Evolutionary conservation across 163 green algal genomes (phyloP), one percentile per base, ranked within the genome.

Genomic region (Scenedesmus sp.): DNA sequence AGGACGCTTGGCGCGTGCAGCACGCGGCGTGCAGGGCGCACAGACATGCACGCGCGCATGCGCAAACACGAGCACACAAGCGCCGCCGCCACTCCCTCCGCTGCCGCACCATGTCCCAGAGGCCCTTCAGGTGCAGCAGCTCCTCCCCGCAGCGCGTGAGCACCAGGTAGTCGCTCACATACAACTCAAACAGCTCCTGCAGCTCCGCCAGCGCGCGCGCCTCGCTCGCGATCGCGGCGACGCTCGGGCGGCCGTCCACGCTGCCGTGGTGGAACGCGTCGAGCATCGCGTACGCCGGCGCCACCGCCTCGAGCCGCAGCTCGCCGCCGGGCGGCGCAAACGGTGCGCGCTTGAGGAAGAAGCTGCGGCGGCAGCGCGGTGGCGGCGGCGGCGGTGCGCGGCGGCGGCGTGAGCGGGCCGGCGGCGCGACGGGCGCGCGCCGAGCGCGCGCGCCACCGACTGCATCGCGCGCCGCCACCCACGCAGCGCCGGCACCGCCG

Each of bases 61-160:
- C 33, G 42, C 5, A 29, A 2, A 4, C 11, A 24, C 6, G n/a
- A 1, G n/a, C 14, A 20, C 58, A n/a, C 31, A 66, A 50, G 58
- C 58, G n/a, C 4, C 58, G 24, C 31, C 20, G 56, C 26, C 28
- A 47, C 53, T 26, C n/a, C 33, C 24, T 26, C 15, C 0, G 54
- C 54, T 42, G 28, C 2, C 63, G 70, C 14, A 87, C 84, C 84
- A 90, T 91, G 82, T 97, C 94, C 94, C 94, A 98, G 22, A 97
- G 76, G 10, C 70, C 73, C 86, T 96, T 97, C n/a, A 98, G 89
- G 80, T 94, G 88, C 11, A 79, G 51, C 54, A 98, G 80, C 84
- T 98, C 94, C 86, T 98, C 95, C 77, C 86, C 84, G 82, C 87
- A 97, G 66, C 88, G 83, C 77, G 89, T 81, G 56, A 95, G 80